Base-by-base conservation (phyloP, 2,329 filamentous ascomycete species). In the Xylariaceae sp. region DNA sequence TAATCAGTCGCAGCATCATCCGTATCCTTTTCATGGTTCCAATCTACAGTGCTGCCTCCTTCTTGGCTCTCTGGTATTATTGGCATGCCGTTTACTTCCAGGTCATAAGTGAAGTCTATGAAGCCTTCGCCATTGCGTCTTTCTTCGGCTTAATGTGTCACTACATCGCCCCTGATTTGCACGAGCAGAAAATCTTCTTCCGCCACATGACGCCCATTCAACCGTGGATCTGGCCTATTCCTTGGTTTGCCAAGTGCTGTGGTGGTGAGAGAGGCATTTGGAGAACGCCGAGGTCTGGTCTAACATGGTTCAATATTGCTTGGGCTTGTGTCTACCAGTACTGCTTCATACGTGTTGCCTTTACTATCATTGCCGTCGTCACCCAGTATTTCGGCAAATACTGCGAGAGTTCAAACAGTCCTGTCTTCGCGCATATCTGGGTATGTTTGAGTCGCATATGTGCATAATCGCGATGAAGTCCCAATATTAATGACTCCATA, bases 301-400 rank as follows among this genome's bases (percentile, higher is more conserved):
- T 95, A 66, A 95, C 89, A 1, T 94, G 89, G 89, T 95, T 95
- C 71, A 95, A 95, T 66, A 83, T 91, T 52, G 77, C 91, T 58
- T 94, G 87, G 87, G 78, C 87, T 42, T 84, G 85, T 47, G 78
- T 94, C 48, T 95, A 91, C 69, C 89, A 95, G 62, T 95, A 94
- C 71, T 90, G 87, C 71, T 84, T 92, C 62, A 82, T 92, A 55
- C 82, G 88, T 41, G 85, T 92, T 15, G 70, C 85, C 61, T 89
- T 90, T 78, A 94, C 89, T 31, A 76, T 92, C 51, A 82, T 88
- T 14, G 85, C 89, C 1, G 86, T 94, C 17, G 69, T 87, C 33
- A 82, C 87, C 0, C 81, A 95, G 66, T 79, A 83, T 49, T 79
- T 80, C 55, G 78, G 78, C 30, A 73, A 76, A 30, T 95, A 94